Percentiles rank a stretch among this genome's conserved stretches.
These are phyloP conservation scores for Micromonas commoda DNA, from an alignment of 139 green algal species.

Conservation along the genomic window DNA sequence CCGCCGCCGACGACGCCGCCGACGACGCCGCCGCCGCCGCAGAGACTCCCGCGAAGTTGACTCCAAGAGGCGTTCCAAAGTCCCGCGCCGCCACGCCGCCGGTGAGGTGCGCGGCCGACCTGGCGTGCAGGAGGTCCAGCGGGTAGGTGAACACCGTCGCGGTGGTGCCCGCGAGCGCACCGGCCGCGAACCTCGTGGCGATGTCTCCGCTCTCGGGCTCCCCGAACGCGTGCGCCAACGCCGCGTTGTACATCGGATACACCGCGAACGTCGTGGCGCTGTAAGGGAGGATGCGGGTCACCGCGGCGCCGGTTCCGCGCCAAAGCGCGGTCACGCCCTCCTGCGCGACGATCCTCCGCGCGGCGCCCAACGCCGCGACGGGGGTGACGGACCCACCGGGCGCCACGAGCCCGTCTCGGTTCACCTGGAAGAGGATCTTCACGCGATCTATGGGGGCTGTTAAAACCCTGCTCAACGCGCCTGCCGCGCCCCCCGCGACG, in stretches of 20 bases:
- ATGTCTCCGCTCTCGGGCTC: not conserved
- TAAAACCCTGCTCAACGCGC: not conserved
- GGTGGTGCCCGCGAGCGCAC: constrained; percentile 16
- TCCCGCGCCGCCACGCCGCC: not conserved
- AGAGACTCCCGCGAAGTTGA: not conserved
- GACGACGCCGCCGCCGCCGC: not conserved
- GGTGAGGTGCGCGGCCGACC: not conserved
- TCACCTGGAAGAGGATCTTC: constrained; percentile 25
- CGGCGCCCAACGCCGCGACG: not conserved
- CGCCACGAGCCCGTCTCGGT: no score
- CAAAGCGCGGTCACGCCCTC: constrained; percentile 20
- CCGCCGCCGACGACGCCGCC: no score
- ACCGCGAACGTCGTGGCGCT: constrained; percentile 20
- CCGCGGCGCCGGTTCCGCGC: not conserved
- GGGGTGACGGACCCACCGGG: not conserved
- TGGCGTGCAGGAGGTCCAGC: constrained; percentile 22
- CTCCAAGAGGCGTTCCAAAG: no score
- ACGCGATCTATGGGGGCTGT: constrained; percentile 24
- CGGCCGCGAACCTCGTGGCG: constrained; percentile 15
- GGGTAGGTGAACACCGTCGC: constrained; percentile 25
- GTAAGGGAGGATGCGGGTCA: constrained; percentile 24
- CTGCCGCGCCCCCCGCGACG: constrained; percentile 8
- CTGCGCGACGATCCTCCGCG: not conserved
- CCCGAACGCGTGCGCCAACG: not conserved
- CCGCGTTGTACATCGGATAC: constrained; percentile 18